Evolutionary conservation across 2,329 filamentous ascomycete genomes (phyloP), one percentile per base, ranked within the genome.

Genomic region (Sphaerulina musiva): DNA sequence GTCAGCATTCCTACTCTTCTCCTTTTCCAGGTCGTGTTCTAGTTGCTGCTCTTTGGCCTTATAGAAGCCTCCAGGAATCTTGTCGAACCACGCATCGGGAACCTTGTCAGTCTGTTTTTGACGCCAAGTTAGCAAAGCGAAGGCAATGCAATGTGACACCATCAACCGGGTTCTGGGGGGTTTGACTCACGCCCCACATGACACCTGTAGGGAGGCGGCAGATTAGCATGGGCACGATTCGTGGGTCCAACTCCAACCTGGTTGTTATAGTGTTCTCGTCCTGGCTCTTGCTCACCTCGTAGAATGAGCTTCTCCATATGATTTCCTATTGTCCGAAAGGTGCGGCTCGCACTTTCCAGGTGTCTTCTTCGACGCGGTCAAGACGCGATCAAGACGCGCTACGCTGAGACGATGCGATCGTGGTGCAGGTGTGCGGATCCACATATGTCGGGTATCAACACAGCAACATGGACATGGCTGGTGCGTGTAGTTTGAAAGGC

Each of bases 71-170:
- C 67, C 68, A 20, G 69, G 69, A 29, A 72, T 65, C 55, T 66
- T 68, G 14, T 72, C 69, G 56, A 70, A 71, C 62, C 66, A 68
- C 20, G 48, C 61, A 57, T 72, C 69, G 38, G 69, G 69, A n/a
- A 72, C 68, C 59, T 70, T 70, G 54, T 70, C 69, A 53, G 64
- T 50, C 54, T 56, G 42, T 34, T 26, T 23, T 29, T 48, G 39
- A 45, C 44, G 45, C 45, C 44, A 46, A 40, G 40, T 55, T 40
- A 55, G 44, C 44, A 29, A 7, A 29, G 26, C 26, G 20, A 29
- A 29, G 5, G 26, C 26, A 20, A 32, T 50, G 45, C 38, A 43
- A 14, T 23, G 32, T 48, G 48, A 46, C 48, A 47, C 31, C 34
- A 52, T 40, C 26, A 17, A 46, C 48, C 44, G 46, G 41, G 40